Percentiles rank a stretch among this genome's conserved stretches.
phyloP scores from a whole-genome alignment of 208 protist genomes.

The Leishmania guyanensis region DNA sequence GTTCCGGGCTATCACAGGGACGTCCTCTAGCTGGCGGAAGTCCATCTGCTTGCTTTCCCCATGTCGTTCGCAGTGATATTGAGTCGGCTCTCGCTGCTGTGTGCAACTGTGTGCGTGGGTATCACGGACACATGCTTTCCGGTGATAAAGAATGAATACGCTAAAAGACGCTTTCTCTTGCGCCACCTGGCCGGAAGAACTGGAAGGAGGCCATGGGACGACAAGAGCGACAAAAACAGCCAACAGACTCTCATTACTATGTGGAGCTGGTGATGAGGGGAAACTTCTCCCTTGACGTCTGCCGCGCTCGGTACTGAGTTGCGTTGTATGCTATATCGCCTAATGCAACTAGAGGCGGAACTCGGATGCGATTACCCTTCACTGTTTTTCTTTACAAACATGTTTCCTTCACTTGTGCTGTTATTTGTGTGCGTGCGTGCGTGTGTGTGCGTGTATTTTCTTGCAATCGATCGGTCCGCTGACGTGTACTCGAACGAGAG shows the following conservation, averaged over 20 bases:
- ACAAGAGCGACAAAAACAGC: background rate
- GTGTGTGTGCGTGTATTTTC: background rate
- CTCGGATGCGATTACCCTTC: background rate
- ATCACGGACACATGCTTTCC: background rate
- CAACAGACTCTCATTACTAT: background rate
- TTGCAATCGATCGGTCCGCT: background rate
- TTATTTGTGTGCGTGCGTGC: background rate
- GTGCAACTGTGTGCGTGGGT: too few relatives aligned
- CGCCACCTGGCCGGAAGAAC: background rate
- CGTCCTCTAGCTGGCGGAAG: background rate
- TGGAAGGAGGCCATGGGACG: background rate
- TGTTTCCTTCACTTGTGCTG: background rate
- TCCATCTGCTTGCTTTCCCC: background rate
- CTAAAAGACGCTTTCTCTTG: background rate
- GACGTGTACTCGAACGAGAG: background rate
- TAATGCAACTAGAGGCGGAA: background rate
- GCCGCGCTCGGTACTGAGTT: background rate
- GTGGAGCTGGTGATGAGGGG: background rate
- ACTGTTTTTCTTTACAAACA: background rate
- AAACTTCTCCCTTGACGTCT: background rate
- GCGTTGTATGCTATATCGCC: background rate
- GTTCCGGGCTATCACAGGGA: background rate
- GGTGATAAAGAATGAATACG: background rate
- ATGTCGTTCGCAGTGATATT: background rate
- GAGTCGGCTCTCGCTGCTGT: background rate